These are phyloP conservation scores for Litsea cubeba DNA, from an alignment of 164 flowering plant species.

Conservation along the genomic window DNA sequence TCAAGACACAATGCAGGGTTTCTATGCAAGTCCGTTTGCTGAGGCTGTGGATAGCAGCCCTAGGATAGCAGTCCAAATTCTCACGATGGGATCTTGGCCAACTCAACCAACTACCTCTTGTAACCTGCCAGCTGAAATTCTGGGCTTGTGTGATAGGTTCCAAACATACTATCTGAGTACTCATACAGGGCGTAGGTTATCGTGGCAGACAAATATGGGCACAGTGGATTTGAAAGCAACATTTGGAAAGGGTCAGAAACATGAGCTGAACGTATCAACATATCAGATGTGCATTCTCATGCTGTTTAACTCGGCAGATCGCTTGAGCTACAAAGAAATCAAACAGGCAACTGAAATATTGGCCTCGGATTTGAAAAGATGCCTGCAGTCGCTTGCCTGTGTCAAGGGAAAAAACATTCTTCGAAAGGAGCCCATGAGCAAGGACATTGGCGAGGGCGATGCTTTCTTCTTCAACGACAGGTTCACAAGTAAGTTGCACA, in stretches of 20 bases:
- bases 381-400: slow-evolving; percentile 56
- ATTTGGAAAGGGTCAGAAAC: slow-evolving; percentile 80
- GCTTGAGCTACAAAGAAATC: slow-evolving; percentile 39
- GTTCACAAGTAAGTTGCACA: slow-evolving; percentile 74
- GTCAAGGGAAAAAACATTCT: slow-evolving; percentile 76
- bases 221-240: slow-evolving; percentile 48
- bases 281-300: slow-evolving; percentile 52
- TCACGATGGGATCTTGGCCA: slow-evolving; percentile 69
- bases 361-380: slow-evolving; percentile 52
- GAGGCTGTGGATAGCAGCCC: slow-evolving; percentile 60
- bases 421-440: slow-evolving; percentile 90
- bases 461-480: slow-evolving; percentile 74
- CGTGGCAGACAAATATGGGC: slow-evolving; percentile 67
- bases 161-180: slow-evolving; percentile 49
- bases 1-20: slow-evolving; percentile 60
- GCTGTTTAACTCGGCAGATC: slow-evolving; percentile 25
- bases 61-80: slow-evolving; percentile 54
- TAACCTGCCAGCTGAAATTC: slow-evolving; percentile 59
- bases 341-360: slow-evolving; percentile 65
- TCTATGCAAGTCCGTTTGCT: slow-evolving; percentile 42
- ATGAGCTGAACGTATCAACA: slow-evolving; percentile 88
- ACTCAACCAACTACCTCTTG: slow-evolving; percentile 56
- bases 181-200: slow-evolving; percentile 51
- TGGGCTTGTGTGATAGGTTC: slow-evolving; percentile 49
- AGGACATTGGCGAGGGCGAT: slow-evolving; percentile 85